phyloP scores from a whole-genome alignment of 345 rosid species.

The Cardamine resedifolia region DNA sequence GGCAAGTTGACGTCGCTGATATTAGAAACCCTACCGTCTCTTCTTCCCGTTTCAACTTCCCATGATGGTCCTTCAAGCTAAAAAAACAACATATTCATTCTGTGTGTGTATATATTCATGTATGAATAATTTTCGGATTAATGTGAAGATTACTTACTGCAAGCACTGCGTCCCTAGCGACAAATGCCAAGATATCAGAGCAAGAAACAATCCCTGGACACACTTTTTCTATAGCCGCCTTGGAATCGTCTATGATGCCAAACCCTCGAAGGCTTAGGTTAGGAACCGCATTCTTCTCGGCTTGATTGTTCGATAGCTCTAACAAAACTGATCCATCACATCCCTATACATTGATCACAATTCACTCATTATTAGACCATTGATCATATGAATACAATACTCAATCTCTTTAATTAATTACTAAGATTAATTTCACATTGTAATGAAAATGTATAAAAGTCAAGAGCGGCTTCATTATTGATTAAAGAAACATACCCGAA shows the following conservation, averaged over 20 bases:
- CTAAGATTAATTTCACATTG: neutral
- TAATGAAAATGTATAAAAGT: neutral
- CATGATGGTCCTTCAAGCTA: constrained; percentile 50
- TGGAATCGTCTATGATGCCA: constrained; percentile 55
- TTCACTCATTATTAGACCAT: constrained; percentile 12
- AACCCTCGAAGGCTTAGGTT: constrained; percentile 53
- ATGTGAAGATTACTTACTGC: constrained; percentile 40
- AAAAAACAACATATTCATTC: neutral
- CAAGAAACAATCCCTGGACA: constrained; percentile 73
- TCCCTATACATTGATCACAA: constrained; percentile 43
- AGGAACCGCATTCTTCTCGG: constrained; percentile 56
- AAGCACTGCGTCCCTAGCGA: constrained; percentile 60
- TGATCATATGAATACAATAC: neutral
- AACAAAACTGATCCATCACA: constrained; percentile 67
- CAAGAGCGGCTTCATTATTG: neutral
- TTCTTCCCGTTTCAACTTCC: constrained; percentile 76
- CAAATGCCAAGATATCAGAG: constrained; percentile 58
- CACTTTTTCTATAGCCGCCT: constrained; percentile 47
- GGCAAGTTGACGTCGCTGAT: constrained; percentile 56
- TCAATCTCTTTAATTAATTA: neutral
- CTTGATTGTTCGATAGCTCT: constrained; percentile 41
- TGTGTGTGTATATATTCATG: neutral
- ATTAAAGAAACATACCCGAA: constrained; percentile 44
- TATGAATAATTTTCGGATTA: neutral
- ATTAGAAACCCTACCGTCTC: constrained; percentile 61